phyloP scores from a whole-genome alignment of 768 basidiomycete genomes.

The Suillus weaverae region DNA sequence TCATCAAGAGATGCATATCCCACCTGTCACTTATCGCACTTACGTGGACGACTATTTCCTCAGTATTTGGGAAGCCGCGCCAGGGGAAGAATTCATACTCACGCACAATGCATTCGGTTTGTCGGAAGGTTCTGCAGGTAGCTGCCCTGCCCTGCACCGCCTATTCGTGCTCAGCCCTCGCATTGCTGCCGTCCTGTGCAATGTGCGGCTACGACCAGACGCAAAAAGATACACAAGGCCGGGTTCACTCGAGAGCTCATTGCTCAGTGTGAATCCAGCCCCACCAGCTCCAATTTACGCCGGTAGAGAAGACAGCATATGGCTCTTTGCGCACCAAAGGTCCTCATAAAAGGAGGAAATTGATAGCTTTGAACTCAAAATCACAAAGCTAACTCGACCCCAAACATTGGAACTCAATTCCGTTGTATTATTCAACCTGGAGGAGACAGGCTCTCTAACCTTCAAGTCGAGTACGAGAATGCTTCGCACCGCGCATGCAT shows the following conservation, averaged over 20 bases:
- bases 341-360: slow-evolving; percentile 8
- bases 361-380: slow-evolving; percentile 30
- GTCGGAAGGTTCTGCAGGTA: slow-evolving; percentile 33
- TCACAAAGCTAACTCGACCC: slow-evolving; percentile 25
- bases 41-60: slow-evolving; percentile 32
- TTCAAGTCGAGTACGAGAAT: slow-evolving; percentile 8
- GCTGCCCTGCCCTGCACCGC: slow-evolving; percentile 24
- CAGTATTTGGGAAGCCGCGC: slow-evolving; percentile 37
- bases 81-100: slow-evolving; percentile 35
- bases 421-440: slow-evolving; percentile 6
- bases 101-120: slow-evolving; percentile 33
- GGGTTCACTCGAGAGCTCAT: background rate
- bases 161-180: slow-evolving; percentile 39
- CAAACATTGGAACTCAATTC: slow-evolving; percentile 10
- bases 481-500: slow-evolving; percentile 7
- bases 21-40: slow-evolving; percentile 26
- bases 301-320: background rate
- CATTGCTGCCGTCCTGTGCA: slow-evolving; percentile 32
- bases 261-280: slow-evolving; percentile 3
- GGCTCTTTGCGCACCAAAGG: background rate
- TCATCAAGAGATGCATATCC: slow-evolving; percentile 8
- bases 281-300: background rate
- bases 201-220: slow-evolving; percentile 15
- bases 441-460: slow-evolving; percentile 4
- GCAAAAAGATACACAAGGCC: too few relatives aligned